phyloP scores from a whole-genome alignment of 2,329 filamentous ascomycete genomes.

The Neofusicoccum parvum region DNA sequence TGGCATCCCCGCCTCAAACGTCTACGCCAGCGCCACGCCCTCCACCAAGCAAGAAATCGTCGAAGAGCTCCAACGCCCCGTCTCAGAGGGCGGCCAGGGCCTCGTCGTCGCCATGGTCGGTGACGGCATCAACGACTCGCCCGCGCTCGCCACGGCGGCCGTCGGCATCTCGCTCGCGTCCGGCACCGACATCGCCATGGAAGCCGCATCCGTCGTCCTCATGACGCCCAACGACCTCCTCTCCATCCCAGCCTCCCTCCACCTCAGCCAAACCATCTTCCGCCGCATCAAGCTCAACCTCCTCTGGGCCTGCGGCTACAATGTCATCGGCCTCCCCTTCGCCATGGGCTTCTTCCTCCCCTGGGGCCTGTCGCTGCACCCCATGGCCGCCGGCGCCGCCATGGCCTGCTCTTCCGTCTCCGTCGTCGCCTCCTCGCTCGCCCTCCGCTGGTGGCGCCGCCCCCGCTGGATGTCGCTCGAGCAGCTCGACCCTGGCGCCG shows the following conservation, averaged over 20 bases:
- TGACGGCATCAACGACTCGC: constrained; percentile 97
- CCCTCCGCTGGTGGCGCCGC: constrained; percentile 83
- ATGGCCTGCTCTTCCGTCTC: constrained; percentile 92
- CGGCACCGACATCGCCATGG: constrained; percentile 96
- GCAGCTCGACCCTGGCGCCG: constrained; percentile 52
- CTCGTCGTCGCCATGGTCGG: constrained; percentile 91
- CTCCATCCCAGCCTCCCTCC: constrained; percentile 84
- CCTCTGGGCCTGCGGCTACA: constrained; percentile 91
- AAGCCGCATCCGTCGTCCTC: constrained; percentile 92
- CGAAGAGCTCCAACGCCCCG: constrained; percentile 66
- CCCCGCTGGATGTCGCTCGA: constrained; percentile 84
- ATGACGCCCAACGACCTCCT: constrained; percentile 92
- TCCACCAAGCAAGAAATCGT: constrained; percentile 90
- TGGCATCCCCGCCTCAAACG: constrained; percentile 73
- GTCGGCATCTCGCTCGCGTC: constrained; percentile 91
- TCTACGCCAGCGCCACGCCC: constrained; percentile 85
- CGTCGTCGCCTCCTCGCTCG: constrained; percentile 80
- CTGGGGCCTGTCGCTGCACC: constrained; percentile 82
- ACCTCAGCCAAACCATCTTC: constrained; percentile 84
- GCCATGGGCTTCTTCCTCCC: constrained; percentile 97
- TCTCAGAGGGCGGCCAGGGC: constrained; percentile 47
- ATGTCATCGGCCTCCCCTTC: constrained; percentile 85
- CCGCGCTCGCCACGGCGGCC: constrained; percentile 87
- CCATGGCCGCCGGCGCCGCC: constrained; percentile 90
- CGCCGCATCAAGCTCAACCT: constrained; percentile 91